Evolutionary conservation across 2,329 filamentous ascomycete species (phyloP).

Genomic region (Thielaviopsis punctulata): DNA sequence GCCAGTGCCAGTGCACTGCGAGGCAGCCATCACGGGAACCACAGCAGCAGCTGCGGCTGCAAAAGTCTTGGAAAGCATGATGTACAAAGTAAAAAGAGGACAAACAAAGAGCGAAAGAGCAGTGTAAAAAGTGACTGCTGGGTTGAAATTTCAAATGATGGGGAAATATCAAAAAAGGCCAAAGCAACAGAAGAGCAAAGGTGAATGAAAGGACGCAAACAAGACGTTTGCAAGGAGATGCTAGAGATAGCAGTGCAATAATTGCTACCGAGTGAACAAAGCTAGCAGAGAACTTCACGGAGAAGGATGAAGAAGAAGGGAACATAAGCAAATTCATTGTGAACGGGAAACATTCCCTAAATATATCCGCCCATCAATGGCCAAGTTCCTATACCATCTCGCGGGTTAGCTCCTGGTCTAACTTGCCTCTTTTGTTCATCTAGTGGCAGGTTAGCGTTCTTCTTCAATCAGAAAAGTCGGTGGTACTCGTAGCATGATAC

Average conservation of each 20-base stretch:
- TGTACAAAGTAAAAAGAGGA: conserved; percentile 1
- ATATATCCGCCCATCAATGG: background rate
- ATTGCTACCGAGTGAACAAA: background rate
- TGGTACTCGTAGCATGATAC: background rate
- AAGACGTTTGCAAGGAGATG: conserved; percentile 13
- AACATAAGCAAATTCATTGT: background rate
- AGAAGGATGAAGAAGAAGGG: conserved; percentile 3
- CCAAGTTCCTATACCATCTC: too few relatives aligned
- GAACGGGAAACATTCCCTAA: too few relatives aligned
- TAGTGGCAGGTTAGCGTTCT: background rate
- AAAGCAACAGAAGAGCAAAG: background rate
- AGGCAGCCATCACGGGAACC: conserved; percentile 15
- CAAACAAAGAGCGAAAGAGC: background rate
- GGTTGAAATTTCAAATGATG: background rate
- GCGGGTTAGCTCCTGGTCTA: too few relatives aligned
- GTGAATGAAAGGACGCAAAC: conserved; percentile 16
- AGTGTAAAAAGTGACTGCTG: background rate
- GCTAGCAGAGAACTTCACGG: background rate
- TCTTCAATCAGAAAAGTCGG: background rate
- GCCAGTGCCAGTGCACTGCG: conserved; percentile 15
- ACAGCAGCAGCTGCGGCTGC: conserved; percentile 14
- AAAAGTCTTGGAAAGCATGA: conserved; percentile 7
- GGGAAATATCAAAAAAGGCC: background rate
- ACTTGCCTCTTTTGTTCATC: too few relatives aligned
- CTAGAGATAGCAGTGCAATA: background rate